Evolutionary conservation across 2,329 filamentous ascomycete genomes (phyloP), one percentile per base, ranked within the genome.

Genomic region (Fusarium sp.): DNA sequence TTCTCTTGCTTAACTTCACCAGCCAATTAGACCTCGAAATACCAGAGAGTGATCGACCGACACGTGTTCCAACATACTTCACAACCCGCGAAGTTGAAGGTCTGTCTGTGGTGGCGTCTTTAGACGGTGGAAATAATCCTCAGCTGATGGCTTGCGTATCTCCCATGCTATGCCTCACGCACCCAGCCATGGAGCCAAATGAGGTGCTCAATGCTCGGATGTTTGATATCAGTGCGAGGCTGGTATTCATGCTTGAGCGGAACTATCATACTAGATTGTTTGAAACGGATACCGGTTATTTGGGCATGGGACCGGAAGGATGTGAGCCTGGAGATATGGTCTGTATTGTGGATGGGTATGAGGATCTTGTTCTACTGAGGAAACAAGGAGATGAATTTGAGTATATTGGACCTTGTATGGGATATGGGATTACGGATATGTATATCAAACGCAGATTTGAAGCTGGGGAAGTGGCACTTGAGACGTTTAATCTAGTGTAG

Each of bases 341-440:
- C 8, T 49, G 50, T 11, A 2, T 49, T 11, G 8, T 54, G 0
- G 50, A 49, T 37, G 50, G 50, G 3, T 54, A 54, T 11, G 6
- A 54, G 9, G 50, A 54, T 17, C 42, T 54, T 29, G 50, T 29
- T 11, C 15, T 54, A 3, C 5, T 54, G 4, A 29, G 50, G 1
- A 36, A 37, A 3, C 23, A 15, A 1, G 31, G 42, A 2, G 6
- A 29, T 4, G 13, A 21, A 2, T 23, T 36, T 13, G 42, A 47
- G 17, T 49, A 54, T 4, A 42, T 54, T 4, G 50, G 50, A 4
- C 50, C 50, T 9, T 54, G 50, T 5, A 37, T 54, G 23, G 23
- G 14, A 18, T 54, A 49, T 10, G 50, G 50, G 3, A 37, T 54
- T 3, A 48, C 42, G 9, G 50, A 54, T 10, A 14, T 54, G 31